Conservation (phyloP, 257 asterid genomes). For the Parsonsia alboflavescens region DNA sequence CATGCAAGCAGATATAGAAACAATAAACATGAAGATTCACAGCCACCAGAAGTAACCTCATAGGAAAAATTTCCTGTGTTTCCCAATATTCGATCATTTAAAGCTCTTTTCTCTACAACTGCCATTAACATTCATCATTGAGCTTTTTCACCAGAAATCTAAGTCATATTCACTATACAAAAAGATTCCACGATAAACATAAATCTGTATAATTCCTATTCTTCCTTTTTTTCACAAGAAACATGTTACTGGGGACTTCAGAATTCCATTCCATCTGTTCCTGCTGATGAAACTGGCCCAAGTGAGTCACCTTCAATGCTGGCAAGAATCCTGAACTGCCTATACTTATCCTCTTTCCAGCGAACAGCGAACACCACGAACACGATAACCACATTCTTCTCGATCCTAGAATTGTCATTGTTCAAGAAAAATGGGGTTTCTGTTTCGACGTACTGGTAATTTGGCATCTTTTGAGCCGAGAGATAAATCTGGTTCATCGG, state of each 20-base stretch:
- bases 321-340: conserved; percentile 59
- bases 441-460: conserved; percentile 35
- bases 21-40: no score
- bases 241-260: conserved; percentile 7
- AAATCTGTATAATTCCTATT: not conserved
- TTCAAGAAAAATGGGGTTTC: conserved; percentile 27
- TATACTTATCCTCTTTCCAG: conserved; percentile 33
- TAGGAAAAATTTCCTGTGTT: no score
- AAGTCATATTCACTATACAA: conserved; percentile 4
- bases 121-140: not conserved
- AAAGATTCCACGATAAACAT: not conserved
- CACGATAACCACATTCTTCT: conserved; percentile 45
- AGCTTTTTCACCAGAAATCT: not conserved
- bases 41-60: no score
- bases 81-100: no score
- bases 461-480: conserved; percentile 45
- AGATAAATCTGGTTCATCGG: conserved; percentile 64
- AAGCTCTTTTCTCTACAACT: not conserved
- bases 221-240: not conserved
- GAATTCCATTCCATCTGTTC: conserved; percentile 52
- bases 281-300: conserved; percentile 69
- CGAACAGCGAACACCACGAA: conserved; percentile 46
- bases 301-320: conserved; percentile 52
- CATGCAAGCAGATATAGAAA: no score
- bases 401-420: conserved; percentile 60